Evolutionary conservation across 805 yeast genomes (phyloP), one percentile per base, ranked within the genome.

Genomic region (Candida michaelii): DNA sequence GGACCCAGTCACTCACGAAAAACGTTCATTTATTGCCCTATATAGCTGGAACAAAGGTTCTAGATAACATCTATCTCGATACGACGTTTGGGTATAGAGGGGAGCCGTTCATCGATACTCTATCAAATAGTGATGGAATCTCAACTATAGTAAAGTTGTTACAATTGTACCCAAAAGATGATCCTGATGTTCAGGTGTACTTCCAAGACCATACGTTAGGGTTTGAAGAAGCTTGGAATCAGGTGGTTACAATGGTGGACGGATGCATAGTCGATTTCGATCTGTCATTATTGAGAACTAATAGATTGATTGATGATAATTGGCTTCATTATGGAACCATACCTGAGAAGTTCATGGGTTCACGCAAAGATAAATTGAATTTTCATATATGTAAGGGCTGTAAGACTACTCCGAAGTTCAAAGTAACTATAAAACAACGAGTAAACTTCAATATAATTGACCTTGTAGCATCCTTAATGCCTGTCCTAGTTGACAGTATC

Each of bases 181-280:
- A 55, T 11, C 60, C 65, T 0, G 66, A 68, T 15, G 55, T 77
- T 5, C 57, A 55, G 1, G 71, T 77, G 44, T 61, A 54, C 36
- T 70, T 78, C 37, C 51, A 55, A 3, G 77, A 75, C 40, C 52
- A 57, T 17, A 55, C 57, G 4, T 53, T 71, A 3, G 85, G 85
- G 2, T 77, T 77, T 47, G 86, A 80, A 50, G 78, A 76, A 40
- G 73, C 68, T 0, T 74, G 82, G 76, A 58, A 69, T 2, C 62
- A 63, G 4, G 48, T 77, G 3, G 51, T 56, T 12, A 18, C 41
- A 1, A 23, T 21, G n/a, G 19, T 42, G 12, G 33, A 21, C 11
- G 45, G 48, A 2, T 9, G 27, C 12, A 12, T 41, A 15, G 36
- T 25, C 2, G 39, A 44, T 16, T 13, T 36, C 21, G 42, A 39